Percentiles rank a stretch among this genome's conserved stretches.
phyloP scores from a whole-genome alignment of 208 protist species.

The Leishmania aethiopica region DNA sequence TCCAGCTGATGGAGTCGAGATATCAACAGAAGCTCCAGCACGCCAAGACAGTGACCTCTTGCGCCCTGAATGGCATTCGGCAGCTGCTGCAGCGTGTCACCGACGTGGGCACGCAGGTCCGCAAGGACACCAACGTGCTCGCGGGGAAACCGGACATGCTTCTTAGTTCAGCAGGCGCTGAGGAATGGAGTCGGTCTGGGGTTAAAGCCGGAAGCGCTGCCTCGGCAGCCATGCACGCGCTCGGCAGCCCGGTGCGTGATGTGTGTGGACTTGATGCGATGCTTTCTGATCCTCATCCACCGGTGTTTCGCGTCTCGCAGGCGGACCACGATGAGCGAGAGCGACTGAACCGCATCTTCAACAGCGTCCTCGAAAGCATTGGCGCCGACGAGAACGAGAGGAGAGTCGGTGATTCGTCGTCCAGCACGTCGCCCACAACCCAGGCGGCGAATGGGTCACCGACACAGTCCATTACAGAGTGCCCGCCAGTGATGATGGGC shows the following conservation, averaged over 20 bases:
- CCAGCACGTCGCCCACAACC: not conserved
- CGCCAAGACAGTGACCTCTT: slow-evolving; percentile 30
- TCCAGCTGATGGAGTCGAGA: slow-evolving; percentile 18
- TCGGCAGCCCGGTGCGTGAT: slow-evolving; percentile 14
- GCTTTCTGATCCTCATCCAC: slow-evolving; percentile 21
- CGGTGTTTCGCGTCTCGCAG: slow-evolving; percentile 15
- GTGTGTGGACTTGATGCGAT: slow-evolving; percentile 22
- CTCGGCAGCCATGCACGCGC: not conserved
- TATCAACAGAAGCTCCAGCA: slow-evolving; percentile 32
- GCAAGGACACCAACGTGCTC: slow-evolving; percentile 35
- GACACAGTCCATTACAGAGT: not conserved
- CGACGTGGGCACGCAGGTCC: slow-evolving; percentile 24
- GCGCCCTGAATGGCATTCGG: slow-evolving; percentile 31
- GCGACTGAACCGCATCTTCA: slow-evolving; percentile 27
- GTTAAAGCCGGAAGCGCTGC: not conserved
- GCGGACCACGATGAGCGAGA: slow-evolving; percentile 12
- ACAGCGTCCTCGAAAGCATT: slow-evolving; percentile 23
- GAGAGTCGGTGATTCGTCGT: not conserved
- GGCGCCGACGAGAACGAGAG: not conserved
- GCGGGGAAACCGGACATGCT: slow-evolving; percentile 9
- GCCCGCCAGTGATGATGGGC: not conserved
- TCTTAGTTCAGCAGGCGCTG: not conserved
- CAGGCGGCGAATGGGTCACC: not conserved
- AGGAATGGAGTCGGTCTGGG: not conserved
- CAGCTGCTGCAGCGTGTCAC: slow-evolving; percentile 36